Base-by-base conservation (phyloP, 2,329 filamentous ascomycete species). In the Pseudovirgaria hyperparasitica region DNA sequence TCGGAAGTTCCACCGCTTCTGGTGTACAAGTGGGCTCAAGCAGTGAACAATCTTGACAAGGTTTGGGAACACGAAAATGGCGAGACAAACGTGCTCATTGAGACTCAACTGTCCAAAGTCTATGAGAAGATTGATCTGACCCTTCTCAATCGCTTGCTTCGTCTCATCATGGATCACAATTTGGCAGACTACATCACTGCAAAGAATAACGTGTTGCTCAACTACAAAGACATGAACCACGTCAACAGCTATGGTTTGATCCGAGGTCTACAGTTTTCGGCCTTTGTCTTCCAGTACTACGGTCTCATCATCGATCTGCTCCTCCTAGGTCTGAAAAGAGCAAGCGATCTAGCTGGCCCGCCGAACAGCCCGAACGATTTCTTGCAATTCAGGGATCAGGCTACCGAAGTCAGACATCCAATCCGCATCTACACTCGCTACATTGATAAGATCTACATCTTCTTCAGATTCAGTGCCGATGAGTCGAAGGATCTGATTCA, bases 141-240 rank as follows among this genome's bases (percentile, higher is more conserved):
- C 0, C 65, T 98, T 31, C 71, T 98, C 41, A 98, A 98, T 59
- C 82, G 87, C 32, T 67, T 98, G 17, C 66, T 98, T 26, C 73
- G 90, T 25, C 60, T 98, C 39, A 94, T 98, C 52, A 98, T 98
- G 92, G 92, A 98, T 45, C 90, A 98, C 66, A 98, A 98, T 53
- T 60, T 98, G 60, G 90, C 90, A 5, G 92, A 98, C 54, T 98
- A 98, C 58, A 98, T 98, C 48, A 94, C 87, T 1, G 85, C 87
- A 19, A 98, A 98, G 71, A 98, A 98, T 65, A 98, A 98, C 48
- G 90, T 98, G 9, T 87, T 94, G 52, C 70, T 98, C 36, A 94
- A 92, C 36, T 98, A 98, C 66, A 98, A 98, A 63, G 90, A 98
- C 45, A 98, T 98, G 90, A 96, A 94, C 49, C 90, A 98, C 48